These are phyloP conservation scores for Beauveria scarabaeidicola DNA, from an alignment of 2,329 filamentous ascomycete species.

Conservation along the genomic window DNA sequence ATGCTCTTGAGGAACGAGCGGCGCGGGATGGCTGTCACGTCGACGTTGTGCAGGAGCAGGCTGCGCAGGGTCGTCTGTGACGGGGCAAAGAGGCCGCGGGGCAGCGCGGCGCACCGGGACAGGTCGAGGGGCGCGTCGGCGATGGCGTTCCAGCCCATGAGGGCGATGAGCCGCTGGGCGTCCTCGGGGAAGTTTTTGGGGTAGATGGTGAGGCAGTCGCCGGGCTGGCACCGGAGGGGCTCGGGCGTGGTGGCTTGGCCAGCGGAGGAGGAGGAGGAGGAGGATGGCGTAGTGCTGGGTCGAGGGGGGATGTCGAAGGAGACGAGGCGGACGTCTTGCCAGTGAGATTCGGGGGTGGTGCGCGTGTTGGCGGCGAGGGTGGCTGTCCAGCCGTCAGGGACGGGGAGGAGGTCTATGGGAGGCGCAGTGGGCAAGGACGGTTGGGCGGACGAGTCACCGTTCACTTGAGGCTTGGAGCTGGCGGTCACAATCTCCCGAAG, in stretches of 20 bases:
- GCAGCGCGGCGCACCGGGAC: constrained; percentile 23
- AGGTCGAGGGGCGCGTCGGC: constrained; percentile 64
- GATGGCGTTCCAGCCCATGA: constrained; percentile 69
- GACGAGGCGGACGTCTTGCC: constrained; percentile 89
- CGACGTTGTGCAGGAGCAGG: constrained; percentile 73
- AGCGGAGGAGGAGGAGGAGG: too few relatives aligned
- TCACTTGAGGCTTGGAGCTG: neutral
- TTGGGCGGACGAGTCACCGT: constrained; percentile 7
- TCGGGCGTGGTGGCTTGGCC: constrained; percentile 10
- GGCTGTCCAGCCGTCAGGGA: constrained; percentile 49
- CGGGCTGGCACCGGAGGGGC: constrained; percentile 47
- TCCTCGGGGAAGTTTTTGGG: constrained; percentile 82
- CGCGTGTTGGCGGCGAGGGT: constrained; percentile 58
- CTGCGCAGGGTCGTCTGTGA: constrained; percentile 55
- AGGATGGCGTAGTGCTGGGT: neutral
- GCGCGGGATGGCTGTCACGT: constrained; percentile 82
- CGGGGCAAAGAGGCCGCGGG: constrained; percentile 28
- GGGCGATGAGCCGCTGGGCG: constrained; percentile 65
- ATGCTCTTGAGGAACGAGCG: constrained; percentile 78
- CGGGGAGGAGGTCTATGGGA: constrained; percentile 37
- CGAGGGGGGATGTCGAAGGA: constrained; percentile 41
- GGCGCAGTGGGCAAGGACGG: constrained; percentile 18
- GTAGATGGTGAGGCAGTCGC: constrained; percentile 72
- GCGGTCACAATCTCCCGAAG: constrained; percentile 9
- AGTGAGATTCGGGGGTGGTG: constrained; percentile 68